phyloP scores from a whole-genome alignment of 108 stramenopile species.

The Parmales sp. region DNA sequence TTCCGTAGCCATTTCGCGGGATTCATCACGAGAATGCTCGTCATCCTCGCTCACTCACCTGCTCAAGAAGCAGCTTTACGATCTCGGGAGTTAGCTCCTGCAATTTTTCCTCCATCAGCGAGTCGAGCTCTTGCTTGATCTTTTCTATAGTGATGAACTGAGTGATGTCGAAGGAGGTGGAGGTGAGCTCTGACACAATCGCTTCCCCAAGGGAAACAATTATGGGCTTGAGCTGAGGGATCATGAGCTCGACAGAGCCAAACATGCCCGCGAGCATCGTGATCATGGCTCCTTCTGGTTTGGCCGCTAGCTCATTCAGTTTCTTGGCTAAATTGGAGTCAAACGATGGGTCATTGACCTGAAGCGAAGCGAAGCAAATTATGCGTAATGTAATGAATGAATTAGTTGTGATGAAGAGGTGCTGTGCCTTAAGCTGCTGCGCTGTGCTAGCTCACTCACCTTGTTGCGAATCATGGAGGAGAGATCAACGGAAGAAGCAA shows the following conservation, averaged over 20 bases:
- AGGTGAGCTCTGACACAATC: background rate
- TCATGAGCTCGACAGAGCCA: background rate
- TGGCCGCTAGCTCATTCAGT: background rate
- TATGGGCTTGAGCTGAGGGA: background rate
- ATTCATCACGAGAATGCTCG: no score
- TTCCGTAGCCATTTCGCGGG: no score
- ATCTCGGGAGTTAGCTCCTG: conserved; percentile 12
- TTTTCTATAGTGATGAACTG: background rate
- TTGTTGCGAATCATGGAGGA: no score
- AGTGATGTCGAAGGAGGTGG: background rate
- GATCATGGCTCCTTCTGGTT: background rate
- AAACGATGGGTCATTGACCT: background rate
- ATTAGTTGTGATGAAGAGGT: no score
- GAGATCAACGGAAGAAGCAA: no score
- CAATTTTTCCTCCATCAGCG: conserved; percentile 8
- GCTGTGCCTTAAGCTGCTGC: background rate
- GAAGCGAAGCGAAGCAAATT: no score
- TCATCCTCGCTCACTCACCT: no score
- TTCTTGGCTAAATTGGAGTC: background rate
- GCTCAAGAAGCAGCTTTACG: conserved; percentile 4
- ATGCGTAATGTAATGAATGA: no score
- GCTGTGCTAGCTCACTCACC: background rate
- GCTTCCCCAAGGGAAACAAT: background rate
- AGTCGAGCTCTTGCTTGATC: conserved; percentile 9
- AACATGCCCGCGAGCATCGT: background rate